A percentile compares a stretch with the other conserved stretches of the same genome.
These are phyloP conservation scores for Allantophomopsis lycopodina DNA, from an alignment of 2,329 filamentous ascomycete genomes.

Conservation along the genomic window DNA sequence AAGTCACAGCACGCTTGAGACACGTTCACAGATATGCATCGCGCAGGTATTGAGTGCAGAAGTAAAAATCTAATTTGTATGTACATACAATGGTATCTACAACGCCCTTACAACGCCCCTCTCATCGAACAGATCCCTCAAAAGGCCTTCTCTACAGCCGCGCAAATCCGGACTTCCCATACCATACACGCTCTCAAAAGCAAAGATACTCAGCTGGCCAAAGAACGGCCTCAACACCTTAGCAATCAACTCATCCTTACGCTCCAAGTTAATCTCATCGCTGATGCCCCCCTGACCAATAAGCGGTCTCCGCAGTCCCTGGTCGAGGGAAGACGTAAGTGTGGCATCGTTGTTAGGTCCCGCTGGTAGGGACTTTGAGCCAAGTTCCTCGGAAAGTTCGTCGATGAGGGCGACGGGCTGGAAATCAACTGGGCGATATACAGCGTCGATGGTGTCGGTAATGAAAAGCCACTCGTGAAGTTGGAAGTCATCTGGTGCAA, in stretches of 20 bases:
- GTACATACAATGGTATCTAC: conserved; percentile 4
- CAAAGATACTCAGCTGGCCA: conserved; percentile 79
- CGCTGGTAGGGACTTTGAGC: conserved; percentile 11
- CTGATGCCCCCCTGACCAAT: conserved; percentile 30
- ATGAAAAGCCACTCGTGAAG: conserved; percentile 98
- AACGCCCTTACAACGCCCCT: conserved; percentile 46
- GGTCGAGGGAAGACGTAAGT: conserved; percentile 7
- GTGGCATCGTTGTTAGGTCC: conserved; percentile 6
- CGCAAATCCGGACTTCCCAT: conserved; percentile 59
- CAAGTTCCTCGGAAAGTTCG: conserved; percentile 65
- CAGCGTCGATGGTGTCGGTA: conserved; percentile 90
- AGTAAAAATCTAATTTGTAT: too few species aligned
- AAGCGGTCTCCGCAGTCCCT: conserved; percentile 21
- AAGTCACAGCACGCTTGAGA: too few species aligned
- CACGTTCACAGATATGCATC: too few species aligned
- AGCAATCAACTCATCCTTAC: conserved; percentile 55
- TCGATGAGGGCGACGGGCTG: conserved; percentile 68
- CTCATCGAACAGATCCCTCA: conserved; percentile 73
- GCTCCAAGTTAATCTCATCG: conserved; percentile 41
- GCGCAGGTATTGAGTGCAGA: too few species aligned
- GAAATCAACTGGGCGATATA: conserved; percentile 64
- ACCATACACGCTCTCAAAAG: conserved; percentile 85
- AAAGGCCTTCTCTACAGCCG: conserved; percentile 45
- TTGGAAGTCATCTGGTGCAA: conserved; percentile 91
- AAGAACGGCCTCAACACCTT: conserved; percentile 81